Percentiles rank a stretch among this genome's conserved stretches.
Conservation (phyloP, 768 basidiomycete genomes). For the Mycena indigotica region DNA sequence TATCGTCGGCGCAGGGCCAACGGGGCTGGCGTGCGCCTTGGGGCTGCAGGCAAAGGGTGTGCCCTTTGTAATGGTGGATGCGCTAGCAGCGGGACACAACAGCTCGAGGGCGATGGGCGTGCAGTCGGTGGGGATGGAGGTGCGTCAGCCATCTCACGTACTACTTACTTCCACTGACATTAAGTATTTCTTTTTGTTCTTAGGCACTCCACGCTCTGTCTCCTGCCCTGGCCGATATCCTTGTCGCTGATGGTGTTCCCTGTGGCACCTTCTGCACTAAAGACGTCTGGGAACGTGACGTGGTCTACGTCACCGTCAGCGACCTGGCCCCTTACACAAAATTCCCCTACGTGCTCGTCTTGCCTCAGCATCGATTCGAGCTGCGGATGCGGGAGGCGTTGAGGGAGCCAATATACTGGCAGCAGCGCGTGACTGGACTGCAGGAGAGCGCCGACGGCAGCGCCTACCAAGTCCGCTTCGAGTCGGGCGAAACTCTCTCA, state of each 20-base stretch:
- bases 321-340: constrained; percentile 35
- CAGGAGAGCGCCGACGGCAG: constrained; percentile 18
- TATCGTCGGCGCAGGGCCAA: constrained; percentile 46
- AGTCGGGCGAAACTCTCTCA: constrained; percentile 36
- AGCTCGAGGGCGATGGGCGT: constrained; percentile 41
- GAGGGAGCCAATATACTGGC: neutral
- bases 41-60: constrained; percentile 40
- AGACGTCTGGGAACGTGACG: neutral
- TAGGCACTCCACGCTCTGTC: neutral
- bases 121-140: constrained; percentile 47
- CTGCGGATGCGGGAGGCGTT: neutral
- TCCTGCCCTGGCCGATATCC: neutral
- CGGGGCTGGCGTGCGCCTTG: constrained; percentile 42
- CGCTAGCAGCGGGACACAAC: constrained; percentile 31
- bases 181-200: too few relatives aligned
- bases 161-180: neutral
- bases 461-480: constrained; percentile 25
- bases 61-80: constrained; percentile 36
- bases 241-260: neutral
- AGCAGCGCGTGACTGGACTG: neutral
- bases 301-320: constrained; percentile 1
- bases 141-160: constrained; percentile 20
- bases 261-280: neutral
- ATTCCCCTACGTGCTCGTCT: constrained; percentile 34
- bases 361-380: constrained; percentile 40